Percentiles rank a stretch among this genome's conserved stretches.
Conservation (phyloP, 768 basidiomycete genomes). For the Pilatotrama ljubarskyi region DNA sequence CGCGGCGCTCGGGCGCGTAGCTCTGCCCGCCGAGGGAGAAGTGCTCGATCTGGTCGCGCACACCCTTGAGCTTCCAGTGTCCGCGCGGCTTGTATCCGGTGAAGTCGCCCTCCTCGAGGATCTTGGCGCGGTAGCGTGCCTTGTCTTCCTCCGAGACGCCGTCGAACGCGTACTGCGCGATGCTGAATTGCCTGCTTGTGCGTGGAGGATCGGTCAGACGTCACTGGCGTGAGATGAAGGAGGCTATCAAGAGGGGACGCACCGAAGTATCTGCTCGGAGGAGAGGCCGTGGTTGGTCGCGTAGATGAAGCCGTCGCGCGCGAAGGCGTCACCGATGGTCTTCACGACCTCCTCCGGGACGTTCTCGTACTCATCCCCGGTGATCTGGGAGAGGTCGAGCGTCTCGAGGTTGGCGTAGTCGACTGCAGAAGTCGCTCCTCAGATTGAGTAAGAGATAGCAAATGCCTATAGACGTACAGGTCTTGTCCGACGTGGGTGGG, state of each 20-base stretch:
- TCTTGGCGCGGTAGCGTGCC: slow-evolving; percentile 4
- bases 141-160: slow-evolving; percentile 14
- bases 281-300: slow-evolving; percentile 13
- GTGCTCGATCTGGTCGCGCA: slow-evolving; percentile 16
- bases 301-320: slow-evolving; percentile 16
- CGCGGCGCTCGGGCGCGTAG: slow-evolving; percentile 2
- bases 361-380: slow-evolving; percentile 4
- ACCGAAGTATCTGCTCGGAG: slow-evolving; percentile 9
- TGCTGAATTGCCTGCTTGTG: slow-evolving; percentile 10
- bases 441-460: too few species aligned
- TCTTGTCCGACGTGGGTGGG: slow-evolving; percentile 7
- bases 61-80: slow-evolving; percentile 17
- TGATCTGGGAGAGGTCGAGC: slow-evolving; percentile 4
- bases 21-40: slow-evolving; percentile 11
- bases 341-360: slow-evolving; percentile 11
- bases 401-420: slow-evolving; percentile 10
- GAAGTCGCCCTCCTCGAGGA: slow-evolving; percentile 14
- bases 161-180: slow-evolving; percentile 12
- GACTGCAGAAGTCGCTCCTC: not conserved
- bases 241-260: not conserved
- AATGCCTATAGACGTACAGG: too few species aligned
- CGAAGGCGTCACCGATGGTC: slow-evolving; percentile 12
- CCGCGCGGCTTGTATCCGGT: slow-evolving; percentile 14
- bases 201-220: not conserved
- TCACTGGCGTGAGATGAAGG: not conserved